Evolutionary conservation across 306 rosid species (phyloP).

Genomic region (cucumber (Cucumis sativus)): DNA sequence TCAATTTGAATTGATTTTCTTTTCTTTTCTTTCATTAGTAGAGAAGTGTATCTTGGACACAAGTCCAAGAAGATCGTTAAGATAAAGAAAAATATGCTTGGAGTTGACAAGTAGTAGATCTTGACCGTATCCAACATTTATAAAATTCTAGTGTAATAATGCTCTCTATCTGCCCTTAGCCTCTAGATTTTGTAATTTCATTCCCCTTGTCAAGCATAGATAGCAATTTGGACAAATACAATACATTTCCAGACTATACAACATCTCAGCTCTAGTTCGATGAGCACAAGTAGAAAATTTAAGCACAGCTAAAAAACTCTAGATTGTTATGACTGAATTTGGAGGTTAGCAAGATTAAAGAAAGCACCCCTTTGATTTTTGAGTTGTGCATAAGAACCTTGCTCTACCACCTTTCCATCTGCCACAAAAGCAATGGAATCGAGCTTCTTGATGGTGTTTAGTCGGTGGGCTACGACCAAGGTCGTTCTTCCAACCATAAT

Average conservation of each 20-base stretch:
- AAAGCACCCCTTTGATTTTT: constrained; percentile 70
- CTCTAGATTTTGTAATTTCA: neutral
- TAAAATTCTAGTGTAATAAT: neutral
- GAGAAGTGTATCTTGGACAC: neutral
- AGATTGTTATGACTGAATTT: constrained; percentile 17
- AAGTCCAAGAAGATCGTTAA: neutral
- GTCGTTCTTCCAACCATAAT: constrained; percentile 81
- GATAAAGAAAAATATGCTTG: neutral
- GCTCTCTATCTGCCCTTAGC: neutral
- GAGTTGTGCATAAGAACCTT: constrained; percentile 72
- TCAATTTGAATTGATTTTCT: constrained; percentile 3
- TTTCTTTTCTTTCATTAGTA: neutral
- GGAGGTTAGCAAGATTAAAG: constrained; percentile 55
- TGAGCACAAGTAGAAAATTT: neutral
- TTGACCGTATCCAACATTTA: neutral
- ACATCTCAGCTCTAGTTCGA: neutral
- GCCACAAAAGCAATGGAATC: constrained; percentile 66
- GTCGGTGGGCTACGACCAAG: constrained; percentile 84
- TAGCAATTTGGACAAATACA: neutral
- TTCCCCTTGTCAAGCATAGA: neutral
- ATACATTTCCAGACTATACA: neutral
- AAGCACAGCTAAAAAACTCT: neutral
- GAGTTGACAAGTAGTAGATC: neutral
- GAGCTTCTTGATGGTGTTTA: constrained; percentile 75
- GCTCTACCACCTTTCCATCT: constrained; percentile 74